Evolutionary conservation across 1,139 yeast genomes (phyloP).

Genomic region (Saccharomyces hybrid): DNA sequence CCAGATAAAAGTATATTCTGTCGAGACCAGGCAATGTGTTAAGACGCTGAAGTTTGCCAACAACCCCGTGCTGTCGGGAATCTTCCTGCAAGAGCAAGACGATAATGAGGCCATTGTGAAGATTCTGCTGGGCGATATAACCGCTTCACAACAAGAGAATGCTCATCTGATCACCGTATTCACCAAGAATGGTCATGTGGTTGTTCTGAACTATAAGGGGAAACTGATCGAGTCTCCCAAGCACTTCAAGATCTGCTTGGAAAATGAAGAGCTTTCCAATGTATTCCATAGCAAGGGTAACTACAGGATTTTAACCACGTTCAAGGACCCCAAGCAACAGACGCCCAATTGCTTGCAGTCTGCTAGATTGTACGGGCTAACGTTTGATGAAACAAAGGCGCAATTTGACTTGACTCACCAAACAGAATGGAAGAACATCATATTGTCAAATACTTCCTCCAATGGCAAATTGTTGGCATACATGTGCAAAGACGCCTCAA

Average conservation of each 20-base stretch:
- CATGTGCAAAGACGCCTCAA: constrained; percentile 28
- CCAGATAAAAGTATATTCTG: constrained; percentile 66
- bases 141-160: constrained; percentile 7
- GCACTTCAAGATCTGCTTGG: constrained; percentile 4
- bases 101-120: constrained; percentile 17
- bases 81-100: constrained; percentile 14
- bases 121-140: constrained; percentile 22
- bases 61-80: constrained; percentile 18
- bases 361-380: constrained; percentile 17
- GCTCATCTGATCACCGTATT: constrained; percentile 22
- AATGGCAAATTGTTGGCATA: constrained; percentile 39
- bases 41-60: constrained; percentile 48
- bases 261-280: constrained; percentile 18
- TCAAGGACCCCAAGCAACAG: constrained; percentile 4
- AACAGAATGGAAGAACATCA: not conserved
- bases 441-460: constrained; percentile 32
- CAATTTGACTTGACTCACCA: not conserved
- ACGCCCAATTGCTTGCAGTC: constrained; percentile 12
- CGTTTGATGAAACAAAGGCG: constrained; percentile 2
- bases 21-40: constrained; percentile 72
- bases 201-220: constrained; percentile 28
- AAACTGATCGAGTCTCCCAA: constrained; percentile 24
- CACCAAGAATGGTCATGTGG: constrained; percentile 23
- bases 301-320: not conserved
- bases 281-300: constrained; percentile 13